Percentiles rank a stretch among this genome's conserved stretches.
Conservation (phyloP, 352 stramenopile genomes). For the Phytophthora ohioensis region DNA sequence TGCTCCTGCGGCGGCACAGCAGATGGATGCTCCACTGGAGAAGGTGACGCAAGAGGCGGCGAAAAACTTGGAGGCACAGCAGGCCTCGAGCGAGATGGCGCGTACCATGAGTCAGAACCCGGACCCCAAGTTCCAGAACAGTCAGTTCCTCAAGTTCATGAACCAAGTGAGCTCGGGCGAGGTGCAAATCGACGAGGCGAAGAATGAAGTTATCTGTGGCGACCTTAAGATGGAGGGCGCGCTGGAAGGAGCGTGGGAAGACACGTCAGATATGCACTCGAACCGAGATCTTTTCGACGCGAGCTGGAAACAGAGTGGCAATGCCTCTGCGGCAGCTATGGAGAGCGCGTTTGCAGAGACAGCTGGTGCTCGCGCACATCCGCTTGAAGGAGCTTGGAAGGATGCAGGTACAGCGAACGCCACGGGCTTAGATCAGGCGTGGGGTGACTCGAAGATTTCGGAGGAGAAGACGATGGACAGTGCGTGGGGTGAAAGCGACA, state of each 20-base stretch:
- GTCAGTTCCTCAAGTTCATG: slow-evolving; percentile 90
- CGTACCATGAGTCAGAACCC: slow-evolving; percentile 81
- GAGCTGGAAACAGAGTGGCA: slow-evolving; percentile 55
- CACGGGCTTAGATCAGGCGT: slow-evolving; percentile 55
- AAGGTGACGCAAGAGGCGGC: slow-evolving; percentile 37
- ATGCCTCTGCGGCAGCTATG: slow-evolving; percentile 42
- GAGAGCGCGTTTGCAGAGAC: slow-evolving; percentile 63
- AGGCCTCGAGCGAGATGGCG: slow-evolving; percentile 75
- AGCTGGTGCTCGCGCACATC: slow-evolving; percentile 31
- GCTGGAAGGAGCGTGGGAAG: slow-evolving; percentile 73
- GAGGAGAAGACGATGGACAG: slow-evolving; percentile 67
- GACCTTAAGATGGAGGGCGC: slow-evolving; percentile 55
- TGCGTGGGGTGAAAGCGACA: slow-evolving; percentile 67
- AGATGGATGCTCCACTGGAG: slow-evolving; percentile 36
- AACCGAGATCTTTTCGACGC: slow-evolving; percentile 75
- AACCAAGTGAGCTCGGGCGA: slow-evolving; percentile 77
- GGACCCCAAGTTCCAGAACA: slow-evolving; percentile 86
- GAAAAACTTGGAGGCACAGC: slow-evolving; percentile 52
- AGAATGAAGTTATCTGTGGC: slow-evolving; percentile 68
- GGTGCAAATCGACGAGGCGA: slow-evolving; percentile 82
- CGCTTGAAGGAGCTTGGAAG: slow-evolving; percentile 53
- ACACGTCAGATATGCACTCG: slow-evolving; percentile 54
- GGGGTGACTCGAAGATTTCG: slow-evolving; percentile 53
- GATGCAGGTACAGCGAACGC: slow-evolving; percentile 37
- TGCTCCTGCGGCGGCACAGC: slow-evolving; percentile 17